Evolutionary conservation across 192 early-diverging fungal genomes (phyloP).

Genomic region (Thoreauomyces humboldtii): DNA sequence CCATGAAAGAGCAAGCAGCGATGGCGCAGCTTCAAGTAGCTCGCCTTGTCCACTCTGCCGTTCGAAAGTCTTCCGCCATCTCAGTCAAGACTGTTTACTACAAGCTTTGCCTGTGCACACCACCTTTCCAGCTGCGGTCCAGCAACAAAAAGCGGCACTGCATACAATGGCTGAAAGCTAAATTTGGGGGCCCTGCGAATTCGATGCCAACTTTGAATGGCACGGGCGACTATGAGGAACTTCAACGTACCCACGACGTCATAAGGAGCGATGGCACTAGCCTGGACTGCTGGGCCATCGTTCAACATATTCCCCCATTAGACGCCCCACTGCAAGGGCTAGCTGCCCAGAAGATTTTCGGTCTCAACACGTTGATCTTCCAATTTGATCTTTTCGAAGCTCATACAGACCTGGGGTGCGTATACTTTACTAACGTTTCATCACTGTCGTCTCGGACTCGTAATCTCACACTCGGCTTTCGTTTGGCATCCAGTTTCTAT

Average conservation of each 20-base stretch:
- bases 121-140: neutral
- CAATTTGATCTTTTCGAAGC: conserved; percentile 24
- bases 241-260: neutral
- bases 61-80: neutral
- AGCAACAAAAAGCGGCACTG: neutral
- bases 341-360: neutral
- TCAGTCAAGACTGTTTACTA: neutral
- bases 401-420: neutral
- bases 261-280: neutral
- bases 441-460: neutral
- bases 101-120: neutral
- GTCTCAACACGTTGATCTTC: conserved; percentile 29
- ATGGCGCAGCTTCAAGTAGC: neutral
- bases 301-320: neutral
- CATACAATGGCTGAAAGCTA: conserved; percentile 1
- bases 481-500: neutral
- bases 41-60: neutral
- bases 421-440: too few relatives aligned
- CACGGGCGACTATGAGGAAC: neutral
- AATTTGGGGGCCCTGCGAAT: conserved; percentile 4
- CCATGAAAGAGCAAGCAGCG: neutral
- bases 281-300: conserved; percentile 9
- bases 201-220: neutral
- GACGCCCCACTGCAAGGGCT: neutral
- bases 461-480: neutral